Base-by-base conservation (phyloP, 257 asterid genomes). In the Solanum arcanum region DNA sequence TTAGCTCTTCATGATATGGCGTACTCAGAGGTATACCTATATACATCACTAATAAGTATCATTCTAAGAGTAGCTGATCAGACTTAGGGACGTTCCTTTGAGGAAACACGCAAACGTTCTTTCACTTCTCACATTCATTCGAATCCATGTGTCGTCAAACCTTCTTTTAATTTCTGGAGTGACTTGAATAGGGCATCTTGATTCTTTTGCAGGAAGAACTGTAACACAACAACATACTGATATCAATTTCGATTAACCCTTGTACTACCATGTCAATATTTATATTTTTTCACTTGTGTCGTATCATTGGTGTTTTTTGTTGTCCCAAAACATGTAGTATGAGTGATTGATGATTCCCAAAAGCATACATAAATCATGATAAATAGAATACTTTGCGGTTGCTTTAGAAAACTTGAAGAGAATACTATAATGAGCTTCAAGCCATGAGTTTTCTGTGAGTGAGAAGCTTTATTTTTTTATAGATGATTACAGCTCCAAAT, bases 1-100 rank as follows among this genome's bases (percentile, higher is more conserved):
- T 96, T 96, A 91, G 94, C 94, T 82, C 95, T 96, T 90, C 99
- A 96, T 35, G 99, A 96, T 86, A 94, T 95, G 97, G 96, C 99
- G 77, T 95, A 96, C 68, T 69, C 93, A 13, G 98, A 96, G 98
- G 98, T 96, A 94, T 23, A 35, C 59, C 5, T 46, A 46, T 47
- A 25, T 33, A 33, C 4, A 33, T 33, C 68, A 5, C 83, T 16
- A 41, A 41, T 12, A 76, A 4, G 37, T 42, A 3, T 74, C 37
- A n/a, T 42, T 35, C 7, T n/a, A 23, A 72, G 78, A 72, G 44
- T 72, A 72, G 9, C 37, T 72, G 78, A 72, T 33, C 25, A 72
- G 9, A 33, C 33, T 72, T 25, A 16, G 1, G 8, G 44, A 72
- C 3, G 25, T 33, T 16, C 44, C 77, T 33, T 70, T 31, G 77